Evolutionary conservation across 306 rosid genomes (phyloP).

Genomic region (Elaeagnus macrophylla): DNA sequence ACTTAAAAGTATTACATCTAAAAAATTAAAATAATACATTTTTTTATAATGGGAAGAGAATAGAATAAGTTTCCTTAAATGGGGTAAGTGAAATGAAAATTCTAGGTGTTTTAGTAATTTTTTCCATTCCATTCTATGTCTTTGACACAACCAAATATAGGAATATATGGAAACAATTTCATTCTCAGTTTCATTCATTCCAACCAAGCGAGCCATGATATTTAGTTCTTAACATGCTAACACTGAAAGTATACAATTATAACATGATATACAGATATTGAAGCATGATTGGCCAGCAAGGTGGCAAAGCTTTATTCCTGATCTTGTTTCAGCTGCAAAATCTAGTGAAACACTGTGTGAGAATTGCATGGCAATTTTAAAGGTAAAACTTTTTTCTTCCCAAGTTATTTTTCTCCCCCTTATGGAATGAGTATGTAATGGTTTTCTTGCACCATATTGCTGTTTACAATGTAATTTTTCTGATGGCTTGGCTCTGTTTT

Average conservation of each 20-base stretch:
- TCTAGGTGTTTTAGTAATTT: too few relatives aligned
- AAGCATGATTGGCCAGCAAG: conserved; percentile 98
- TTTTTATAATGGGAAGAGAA: too few relatives aligned
- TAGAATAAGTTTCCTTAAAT: too few relatives aligned
- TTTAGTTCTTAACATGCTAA: background rate
- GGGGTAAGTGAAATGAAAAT: too few relatives aligned
- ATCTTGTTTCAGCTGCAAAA: conserved; percentile 85
- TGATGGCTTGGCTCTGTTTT: conserved; percentile 12
- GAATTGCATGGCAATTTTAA: conserved; percentile 91
- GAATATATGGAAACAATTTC: too few relatives aligned
- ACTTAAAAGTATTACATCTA: too few relatives aligned
- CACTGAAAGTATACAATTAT: background rate
- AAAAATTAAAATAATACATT: too few relatives aligned
- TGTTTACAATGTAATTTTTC: background rate
- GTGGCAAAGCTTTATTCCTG: conserved; percentile 92
- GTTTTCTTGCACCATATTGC: background rate
- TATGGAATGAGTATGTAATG: background rate
- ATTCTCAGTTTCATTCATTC: too few relatives aligned
- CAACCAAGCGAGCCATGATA: too few relatives aligned
- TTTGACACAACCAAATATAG: too few relatives aligned
- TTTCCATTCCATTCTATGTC: too few relatives aligned
- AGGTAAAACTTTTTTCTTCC: conserved; percentile 35
- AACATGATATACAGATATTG: conserved; percentile 50
- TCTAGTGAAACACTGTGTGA: conserved; percentile 94
- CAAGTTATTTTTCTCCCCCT: background rate